Base-by-base conservation (phyloP, 2,329 filamentous ascomycete genomes). In the Pyrenophora seminiperda region DNA sequence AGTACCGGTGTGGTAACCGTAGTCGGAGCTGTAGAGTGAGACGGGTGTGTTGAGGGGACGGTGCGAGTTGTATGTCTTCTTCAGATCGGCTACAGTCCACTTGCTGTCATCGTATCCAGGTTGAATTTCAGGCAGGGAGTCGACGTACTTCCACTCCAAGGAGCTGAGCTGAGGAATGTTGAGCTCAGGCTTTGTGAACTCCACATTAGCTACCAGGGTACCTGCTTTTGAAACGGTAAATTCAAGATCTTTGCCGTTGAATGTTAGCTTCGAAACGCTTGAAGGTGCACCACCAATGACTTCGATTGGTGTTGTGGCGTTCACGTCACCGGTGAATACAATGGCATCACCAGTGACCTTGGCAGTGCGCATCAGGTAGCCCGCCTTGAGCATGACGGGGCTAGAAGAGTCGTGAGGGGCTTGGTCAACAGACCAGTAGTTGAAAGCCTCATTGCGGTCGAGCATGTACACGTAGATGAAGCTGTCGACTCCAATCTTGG, bases 1-100 rank as follows among this genome's bases (percentile, higher is more conserved):
- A 1, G 82, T 82, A 3, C 89, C 88, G 0, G 84, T 80, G 67
- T 89, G 79, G 71, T 85, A 92, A 18, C 88, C 88, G 63, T 92
- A 92, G 70, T 92, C 89, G 13, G 82, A 82, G 0, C 79, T 79
- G 62, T 87, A 90, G 0, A 92, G 79, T 2, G 73, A 76, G 0
- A 82, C 84, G 0, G 87, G 84, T 0, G 89, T 91, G 0, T 76
- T 79, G 2, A 87, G 73, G 9, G 74, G 71, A 5, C 73, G 71
- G 14, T 77, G 74, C 0, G 81, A 83, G 68, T 91, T 91, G 65
- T 82, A 82, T 1, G 84, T 85, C 2, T 77, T 78, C 1, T 73
- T 76, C 5, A 83, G 75, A 52, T 86, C 73, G 1, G 88, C 89
- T 0, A 65, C 59, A 0, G 78, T 78, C 90, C 90, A 94, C 5